These are phyloP conservation scores for Cutaneotrichosporon sp. DNA, from an alignment of 1,284 basidiomycete genomes.

Conservation along the genomic window DNA sequence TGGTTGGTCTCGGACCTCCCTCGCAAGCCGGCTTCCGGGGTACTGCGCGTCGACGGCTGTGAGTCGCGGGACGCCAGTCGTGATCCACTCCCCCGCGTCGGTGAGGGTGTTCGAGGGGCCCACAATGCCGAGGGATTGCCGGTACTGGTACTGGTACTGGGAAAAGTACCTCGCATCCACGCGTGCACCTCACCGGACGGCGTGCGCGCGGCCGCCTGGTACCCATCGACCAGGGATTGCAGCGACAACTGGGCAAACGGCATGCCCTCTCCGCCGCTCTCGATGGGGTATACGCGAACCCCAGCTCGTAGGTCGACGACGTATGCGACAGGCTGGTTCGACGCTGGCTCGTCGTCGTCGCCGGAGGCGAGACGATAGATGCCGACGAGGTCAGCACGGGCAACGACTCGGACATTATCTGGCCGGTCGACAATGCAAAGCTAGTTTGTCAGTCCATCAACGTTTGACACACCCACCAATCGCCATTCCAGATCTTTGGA, in stretches of 20 bases:
- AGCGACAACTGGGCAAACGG: background rate
- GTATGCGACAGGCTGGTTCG: background rate
- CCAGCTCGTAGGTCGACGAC: background rate
- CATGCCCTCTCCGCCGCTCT: background rate
- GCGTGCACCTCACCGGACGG: background rate
- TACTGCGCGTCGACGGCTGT: background rate
- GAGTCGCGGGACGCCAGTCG: background rate
- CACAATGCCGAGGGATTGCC: background rate
- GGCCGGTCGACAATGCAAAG: background rate
- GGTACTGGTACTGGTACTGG: background rate
- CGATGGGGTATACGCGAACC: background rate
- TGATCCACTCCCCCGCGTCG: background rate
- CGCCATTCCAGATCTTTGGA: background rate
- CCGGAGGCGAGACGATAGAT: background rate
- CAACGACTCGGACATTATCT: background rate
- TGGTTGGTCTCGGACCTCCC: background rate
- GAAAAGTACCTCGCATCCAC: background rate
- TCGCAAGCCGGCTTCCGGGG: background rate
- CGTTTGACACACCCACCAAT: background rate
- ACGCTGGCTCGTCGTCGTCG: background rate
- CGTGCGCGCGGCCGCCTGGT: background rate
- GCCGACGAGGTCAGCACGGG: background rate
- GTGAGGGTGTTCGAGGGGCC: background rate
- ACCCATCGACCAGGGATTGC: background rate
- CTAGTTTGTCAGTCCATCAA: background rate